Base-by-base conservation (phyloP, 768 basidiomycete genomes). In the Russula virescens region DNA sequence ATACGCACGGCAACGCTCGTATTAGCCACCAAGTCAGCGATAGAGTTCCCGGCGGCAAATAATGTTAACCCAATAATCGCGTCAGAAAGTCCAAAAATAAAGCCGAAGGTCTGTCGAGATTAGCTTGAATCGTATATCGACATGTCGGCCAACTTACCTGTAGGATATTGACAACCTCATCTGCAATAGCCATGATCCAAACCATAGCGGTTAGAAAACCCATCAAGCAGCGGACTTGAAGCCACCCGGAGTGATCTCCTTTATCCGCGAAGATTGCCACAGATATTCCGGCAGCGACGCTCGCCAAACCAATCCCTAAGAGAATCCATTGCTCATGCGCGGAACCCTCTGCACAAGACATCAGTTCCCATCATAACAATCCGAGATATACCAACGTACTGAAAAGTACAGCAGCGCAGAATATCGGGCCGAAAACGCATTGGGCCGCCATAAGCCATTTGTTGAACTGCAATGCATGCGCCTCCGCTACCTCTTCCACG, bases 161-260 rank as follows among this genome's bases (percentile, higher is more conserved):
- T 11, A 98, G 80, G 13, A 98, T 87, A 52, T 88, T 82, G 34
- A 98, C 94, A 2, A 96, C 94, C 72, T 98, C 95, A 71, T 97
- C 94, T 1, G 95, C 94, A 52, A 98, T 94, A 7, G 90, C 94
- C 85, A 98, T 95, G 68, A 99, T 98, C 96, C 97, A 99, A 9
- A 98, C 86, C 64, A 98, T 83, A 3, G 94, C 81, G 28, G 96
- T 88, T 23, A 87, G 72, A 75, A 99, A 99, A 0, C 97, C 96
- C 80, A 95, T 87, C 25, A 86, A 88, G 70, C 93, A 96, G 11
- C 94, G 81, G 11, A 82, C 79, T 74, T 94, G 79, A 60, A 84
- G 80, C 50, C 83, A 79, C 16, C 81, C 70, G 6, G 80, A 77
- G 64, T 83, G 79, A 21, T 79, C 76, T 3, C 90, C 88, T 46